These are phyloP conservation scores for Eimeria mitis DNA, from an alignment of 169 alveolate species.

Conservation along the genomic window DNA sequence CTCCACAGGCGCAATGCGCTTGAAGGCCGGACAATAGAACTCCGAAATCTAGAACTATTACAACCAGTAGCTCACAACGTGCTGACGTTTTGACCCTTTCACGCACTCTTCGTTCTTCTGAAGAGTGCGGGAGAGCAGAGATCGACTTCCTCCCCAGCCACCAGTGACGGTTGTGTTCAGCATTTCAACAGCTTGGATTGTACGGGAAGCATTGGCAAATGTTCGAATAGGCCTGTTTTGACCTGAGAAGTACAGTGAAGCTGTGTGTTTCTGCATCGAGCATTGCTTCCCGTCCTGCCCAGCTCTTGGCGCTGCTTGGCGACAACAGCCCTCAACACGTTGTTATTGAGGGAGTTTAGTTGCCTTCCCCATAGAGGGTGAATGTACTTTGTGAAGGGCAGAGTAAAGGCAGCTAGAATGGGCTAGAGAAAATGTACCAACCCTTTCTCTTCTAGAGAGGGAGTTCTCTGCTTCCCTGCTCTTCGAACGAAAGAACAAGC, in stretches of 20 bases:
- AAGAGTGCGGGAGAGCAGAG: neutral
- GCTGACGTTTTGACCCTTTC: neutral
- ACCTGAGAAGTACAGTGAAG: neutral
- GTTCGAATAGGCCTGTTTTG: neutral
- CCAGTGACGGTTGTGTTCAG: too few relatives aligned
- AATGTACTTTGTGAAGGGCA: neutral
- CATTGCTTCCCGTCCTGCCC: neutral
- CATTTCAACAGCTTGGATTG: neutral
- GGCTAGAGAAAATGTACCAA: neutral
- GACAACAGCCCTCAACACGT: neutral
- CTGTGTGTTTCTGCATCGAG: neutral
- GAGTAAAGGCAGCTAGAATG: neutral
- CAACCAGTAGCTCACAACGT: neutral
- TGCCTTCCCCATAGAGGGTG: neutral
- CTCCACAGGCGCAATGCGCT: neutral
- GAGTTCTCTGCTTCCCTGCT: neutral
- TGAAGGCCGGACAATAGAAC: neutral
- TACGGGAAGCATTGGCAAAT: neutral
- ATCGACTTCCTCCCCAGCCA: too few relatives aligned
- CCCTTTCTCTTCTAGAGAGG: neutral
- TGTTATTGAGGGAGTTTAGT: too few relatives aligned
- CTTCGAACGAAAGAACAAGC: neutral
- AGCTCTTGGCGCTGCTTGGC: neutral
- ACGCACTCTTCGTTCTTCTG: neutral
- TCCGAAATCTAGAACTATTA: neutral